phyloP scores from a whole-genome alignment of 2,329 filamentous ascomycete genomes.

The Teratosphaeriaceae sp. region DNA sequence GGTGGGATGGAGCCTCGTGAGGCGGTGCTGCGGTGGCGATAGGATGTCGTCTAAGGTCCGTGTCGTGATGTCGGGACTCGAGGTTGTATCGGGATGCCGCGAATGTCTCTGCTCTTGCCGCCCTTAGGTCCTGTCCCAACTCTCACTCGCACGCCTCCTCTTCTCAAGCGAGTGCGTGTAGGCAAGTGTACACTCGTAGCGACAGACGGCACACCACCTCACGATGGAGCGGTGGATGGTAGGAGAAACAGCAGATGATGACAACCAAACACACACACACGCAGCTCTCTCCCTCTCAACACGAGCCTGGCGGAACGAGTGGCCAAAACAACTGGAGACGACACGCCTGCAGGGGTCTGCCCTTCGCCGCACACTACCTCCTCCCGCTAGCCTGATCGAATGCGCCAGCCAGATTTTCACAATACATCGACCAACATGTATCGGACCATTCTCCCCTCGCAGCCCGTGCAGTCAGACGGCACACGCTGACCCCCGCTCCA shows the following conservation, averaged over 20 bases:
- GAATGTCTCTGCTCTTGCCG: not conserved
- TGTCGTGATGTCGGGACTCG: not conserved
- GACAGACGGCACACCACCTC: not conserved
- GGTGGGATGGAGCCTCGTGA: conserved; percentile 4
- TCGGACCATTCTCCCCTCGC: too few relatives aligned
- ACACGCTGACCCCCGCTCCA: too few relatives aligned
- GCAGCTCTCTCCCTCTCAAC: not conserved
- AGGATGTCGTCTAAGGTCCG: too few relatives aligned
- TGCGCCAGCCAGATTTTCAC: not conserved
- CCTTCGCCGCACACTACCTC: too few relatives aligned
- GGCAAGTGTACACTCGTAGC: not conserved
- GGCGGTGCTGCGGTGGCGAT: too few relatives aligned
- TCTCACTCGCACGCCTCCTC: too few relatives aligned
- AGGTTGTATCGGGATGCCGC: not conserved
- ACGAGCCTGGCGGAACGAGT: not conserved
- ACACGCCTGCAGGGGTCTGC: not conserved
- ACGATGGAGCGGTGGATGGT: not conserved
- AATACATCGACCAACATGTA: not conserved
- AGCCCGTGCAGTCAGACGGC: not conserved
- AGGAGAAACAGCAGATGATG: not conserved
- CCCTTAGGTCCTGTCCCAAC: not conserved
- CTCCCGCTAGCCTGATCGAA: not conserved
- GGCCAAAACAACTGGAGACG: not conserved
- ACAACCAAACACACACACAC: not conserved
- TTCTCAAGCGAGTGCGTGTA: not conserved